These are phyloP conservation scores for Dothistroma pini DNA, from an alignment of 2,329 filamentous ascomycete genomes.

Conservation along the genomic window DNA sequence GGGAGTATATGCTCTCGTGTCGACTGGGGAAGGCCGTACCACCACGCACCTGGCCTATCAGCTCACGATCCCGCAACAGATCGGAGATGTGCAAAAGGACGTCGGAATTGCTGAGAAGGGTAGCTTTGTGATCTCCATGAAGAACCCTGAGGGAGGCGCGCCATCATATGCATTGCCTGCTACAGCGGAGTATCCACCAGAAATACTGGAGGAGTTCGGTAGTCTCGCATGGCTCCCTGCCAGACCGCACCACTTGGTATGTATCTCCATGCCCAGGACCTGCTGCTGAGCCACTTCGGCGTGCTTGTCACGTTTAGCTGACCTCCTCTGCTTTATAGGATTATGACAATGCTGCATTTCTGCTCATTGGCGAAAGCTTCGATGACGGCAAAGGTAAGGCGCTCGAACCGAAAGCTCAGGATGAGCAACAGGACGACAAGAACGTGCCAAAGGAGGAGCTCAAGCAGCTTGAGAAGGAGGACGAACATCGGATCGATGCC, in stretches of 20 bases:
- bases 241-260: constrained; percentile 49
- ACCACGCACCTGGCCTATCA: constrained; percentile 74
- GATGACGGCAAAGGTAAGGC: constrained; percentile 58
- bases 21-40: constrained; percentile 57
- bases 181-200: constrained; percentile 65
- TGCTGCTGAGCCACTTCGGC: neutral
- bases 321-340: constrained; percentile 37
- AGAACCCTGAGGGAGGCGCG: constrained; percentile 69
- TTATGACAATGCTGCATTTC: constrained; percentile 69
- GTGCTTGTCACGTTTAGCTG: neutral
- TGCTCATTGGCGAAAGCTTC: constrained; percentile 69
- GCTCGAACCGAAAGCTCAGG: constrained; percentile 54
- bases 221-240: constrained; percentile 67
- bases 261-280: neutral
- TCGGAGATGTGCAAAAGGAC: constrained; percentile 69
- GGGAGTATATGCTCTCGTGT: constrained; percentile 78
- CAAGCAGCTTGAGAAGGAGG: constrained; percentile 71
- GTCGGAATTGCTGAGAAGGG: constrained; percentile 69
- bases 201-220: constrained; percentile 71
- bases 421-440: constrained; percentile 53
- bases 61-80: constrained; percentile 65
- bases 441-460: constrained; percentile 67
- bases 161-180: constrained; percentile 64
- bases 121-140: constrained; percentile 73
- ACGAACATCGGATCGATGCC: constrained; percentile 62